Evolutionary conservation across 2,329 filamentous ascomycete species (phyloP), one percentile per base, ranked within the genome.

Genomic region (Pseudogymnoascus sp.): DNA sequence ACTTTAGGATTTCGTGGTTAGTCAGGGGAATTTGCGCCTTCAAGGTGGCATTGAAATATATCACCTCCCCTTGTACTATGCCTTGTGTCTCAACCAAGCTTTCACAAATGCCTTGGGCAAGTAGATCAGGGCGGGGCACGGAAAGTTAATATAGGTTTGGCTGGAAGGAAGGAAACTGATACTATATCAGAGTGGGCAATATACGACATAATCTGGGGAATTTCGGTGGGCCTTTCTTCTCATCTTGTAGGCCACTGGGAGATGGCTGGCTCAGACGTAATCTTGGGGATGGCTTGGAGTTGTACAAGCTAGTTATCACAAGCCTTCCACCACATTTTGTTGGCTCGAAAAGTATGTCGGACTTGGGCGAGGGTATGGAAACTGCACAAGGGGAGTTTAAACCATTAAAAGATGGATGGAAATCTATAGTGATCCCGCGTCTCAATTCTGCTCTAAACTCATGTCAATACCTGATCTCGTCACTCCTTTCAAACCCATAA

Each of bases 401-500:
- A 35, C 50, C 28, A 57, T 57, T 57, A 57, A 57, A 57, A 33
- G 50, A 19, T 57, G 26, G 26, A 53, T 53, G 47, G 50, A 57
- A 57, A 57, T 57, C 28, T 57, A 57, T 33, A 21, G 28, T 31
- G 28, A 26, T 57, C 50, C 50, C 28, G 50, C 21, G 50, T 57
- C 50, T 57, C 50, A 57, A 35, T 57, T 57, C 50, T 35, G 50
- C 28, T 57, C 50, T 57, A 57, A 57, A 2, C 28, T 57, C 50
- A 35, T 57, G 50, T 57, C 50, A 57, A 57, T 57, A 57, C 50
- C 26, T 57, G 50, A 57, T 57, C 28, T 57, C 50, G 11, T 57
- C 50, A 57, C 50, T 57, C 50, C 28, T 33, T 33, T 57, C 50
- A 57, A 57, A 57, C 50, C 50, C 50, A 57, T 57, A 57, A 57